A percentile compares a stretch with the other conserved stretches of the same genome.
Evolutionary conservation across 2,329 filamentous ascomycete genomes (phyloP).

Genomic region (Scedosporium aurantiacum): DNA sequence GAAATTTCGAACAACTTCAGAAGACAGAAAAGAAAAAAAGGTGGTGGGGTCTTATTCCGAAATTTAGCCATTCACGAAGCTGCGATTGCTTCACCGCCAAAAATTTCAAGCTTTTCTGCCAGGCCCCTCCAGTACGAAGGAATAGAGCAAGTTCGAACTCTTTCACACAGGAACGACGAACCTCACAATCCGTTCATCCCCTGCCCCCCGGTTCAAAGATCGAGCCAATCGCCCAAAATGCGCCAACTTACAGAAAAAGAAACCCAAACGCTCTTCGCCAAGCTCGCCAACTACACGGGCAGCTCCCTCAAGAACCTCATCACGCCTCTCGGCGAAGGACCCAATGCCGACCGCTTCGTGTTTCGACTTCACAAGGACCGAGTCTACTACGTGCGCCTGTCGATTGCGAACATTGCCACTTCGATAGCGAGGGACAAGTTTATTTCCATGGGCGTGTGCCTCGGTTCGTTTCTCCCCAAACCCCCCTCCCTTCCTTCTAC

Average conservation of each 20-base stretch:
- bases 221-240: constrained; percentile 44
- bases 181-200: neutral
- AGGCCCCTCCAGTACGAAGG: constrained; percentile 10
- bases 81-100: constrained; percentile 14
- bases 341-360: constrained; percentile 66
- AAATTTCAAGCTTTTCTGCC: constrained; percentile 17
- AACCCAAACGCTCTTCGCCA: constrained; percentile 74
- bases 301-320: constrained; percentile 77
- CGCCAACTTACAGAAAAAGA: constrained; percentile 70
- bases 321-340: constrained; percentile 55
- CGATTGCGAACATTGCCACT: constrained; percentile 82
- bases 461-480: constrained; percentile 35
- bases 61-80: constrained; percentile 4
- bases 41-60: neutral
- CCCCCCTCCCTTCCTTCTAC: neutral
- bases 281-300: constrained; percentile 89
- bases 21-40: neutral
- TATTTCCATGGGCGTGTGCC: constrained; percentile 76
- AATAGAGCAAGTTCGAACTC: neutral
- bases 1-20: neutral
- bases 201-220: neutral
- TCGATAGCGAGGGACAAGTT: constrained; percentile 73
- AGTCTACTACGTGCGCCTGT: constrained; percentile 86
- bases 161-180: constrained; percentile 4
- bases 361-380: constrained; percentile 74